Base-by-base conservation (phyloP, 768 basidiomycete species). In the Trichaptum fuscoviolaceum region DNA sequence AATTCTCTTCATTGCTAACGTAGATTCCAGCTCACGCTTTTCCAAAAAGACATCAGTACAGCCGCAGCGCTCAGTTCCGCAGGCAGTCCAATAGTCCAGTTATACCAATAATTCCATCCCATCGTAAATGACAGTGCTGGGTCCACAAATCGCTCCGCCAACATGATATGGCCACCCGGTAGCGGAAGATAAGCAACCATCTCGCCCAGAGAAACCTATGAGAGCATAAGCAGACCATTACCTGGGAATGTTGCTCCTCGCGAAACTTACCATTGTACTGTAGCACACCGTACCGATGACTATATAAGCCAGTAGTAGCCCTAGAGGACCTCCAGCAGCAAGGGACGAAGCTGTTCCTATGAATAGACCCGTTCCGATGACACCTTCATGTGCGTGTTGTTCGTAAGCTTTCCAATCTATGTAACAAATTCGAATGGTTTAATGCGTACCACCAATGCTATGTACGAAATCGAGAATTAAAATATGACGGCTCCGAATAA, bases 61-160 rank as follows among this genome's bases (percentile, higher is more conserved):
- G 93, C 84, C 0, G 91, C 86, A 4, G 91, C 91, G 67, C 85
- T 86, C 4, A 92, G 78, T 73, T 92, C 91, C 0, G 90, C 89
- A 3, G 90, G 89, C 20, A 91, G 77, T 63, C 90, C 81, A 66
- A 89, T 85, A 2, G 78, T 79, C 88, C 87, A 90, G 67, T 85
- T 87, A 69, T 83, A 85, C 83, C 83, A 84, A 68, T 84, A 85
- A 69, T 84, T 85, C 83, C 83, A 84, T 24, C 82, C 83, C 83
- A 78, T 77, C 30, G 75, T 72, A 58, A 80, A 79, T n/a, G 90
- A 89, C 67, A 91, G 79, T 1, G 90, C 88, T 18, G 86, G 88
- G 67, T 92, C 85, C 8, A 94, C 88, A 71, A 94, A 95, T 35
- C 92, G 89, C 73, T 89, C 92, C 0, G 92, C 88, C 20, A 94